Evolutionary conservation across 2,329 filamentous ascomycete species (phyloP).

Genomic region (Diplodia scrobiculata): DNA sequence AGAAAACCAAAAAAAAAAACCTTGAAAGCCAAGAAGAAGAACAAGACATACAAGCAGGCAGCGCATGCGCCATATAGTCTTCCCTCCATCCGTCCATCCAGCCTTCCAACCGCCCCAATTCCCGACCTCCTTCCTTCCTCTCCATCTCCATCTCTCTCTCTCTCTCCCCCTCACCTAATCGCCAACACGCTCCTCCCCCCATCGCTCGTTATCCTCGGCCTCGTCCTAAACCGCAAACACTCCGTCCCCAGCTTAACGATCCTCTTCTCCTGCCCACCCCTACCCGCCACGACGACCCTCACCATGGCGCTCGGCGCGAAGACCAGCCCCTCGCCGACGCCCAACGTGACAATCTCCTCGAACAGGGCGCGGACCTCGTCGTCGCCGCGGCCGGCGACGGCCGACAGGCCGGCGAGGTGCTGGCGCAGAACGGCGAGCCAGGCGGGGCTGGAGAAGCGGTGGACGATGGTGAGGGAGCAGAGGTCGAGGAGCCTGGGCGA

Average conservation of each 20-base stretch:
- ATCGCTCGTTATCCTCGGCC: conserved; percentile 24
- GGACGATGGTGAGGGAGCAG: conserved; percentile 70
- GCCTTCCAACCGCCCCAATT: not conserved
- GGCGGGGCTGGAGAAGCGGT: conserved; percentile 68
- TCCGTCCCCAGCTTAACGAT: conserved; percentile 23
- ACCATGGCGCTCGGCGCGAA: conserved; percentile 23
- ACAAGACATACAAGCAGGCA: not conserved
- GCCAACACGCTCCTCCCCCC: conserved; percentile 28
- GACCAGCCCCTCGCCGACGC: conserved; percentile 21
- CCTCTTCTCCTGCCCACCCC: not conserved
- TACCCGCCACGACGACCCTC: not conserved
- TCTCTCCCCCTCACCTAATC: conserved; percentile 5
- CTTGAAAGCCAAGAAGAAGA: too few relatives aligned
- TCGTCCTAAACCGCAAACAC: conserved; percentile 27
- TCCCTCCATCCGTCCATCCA: not conserved
- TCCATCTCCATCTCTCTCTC: not conserved
- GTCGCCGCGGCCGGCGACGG: conserved; percentile 29
- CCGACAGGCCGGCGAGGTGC: conserved; percentile 52
- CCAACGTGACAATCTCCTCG: conserved; percentile 51
- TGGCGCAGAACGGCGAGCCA: conserved; percentile 58
- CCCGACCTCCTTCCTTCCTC: not conserved
- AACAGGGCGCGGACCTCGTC: conserved; percentile 43
- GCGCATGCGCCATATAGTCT: too few relatives aligned
- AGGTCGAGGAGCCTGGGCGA: conserved; percentile 69
- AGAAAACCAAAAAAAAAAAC: not conserved